Percentiles rank a stretch among this genome's conserved stretches.
phyloP scores from a whole-genome alignment of 768 basidiomycete genomes.

The Xerocomus spinulosus region DNA sequence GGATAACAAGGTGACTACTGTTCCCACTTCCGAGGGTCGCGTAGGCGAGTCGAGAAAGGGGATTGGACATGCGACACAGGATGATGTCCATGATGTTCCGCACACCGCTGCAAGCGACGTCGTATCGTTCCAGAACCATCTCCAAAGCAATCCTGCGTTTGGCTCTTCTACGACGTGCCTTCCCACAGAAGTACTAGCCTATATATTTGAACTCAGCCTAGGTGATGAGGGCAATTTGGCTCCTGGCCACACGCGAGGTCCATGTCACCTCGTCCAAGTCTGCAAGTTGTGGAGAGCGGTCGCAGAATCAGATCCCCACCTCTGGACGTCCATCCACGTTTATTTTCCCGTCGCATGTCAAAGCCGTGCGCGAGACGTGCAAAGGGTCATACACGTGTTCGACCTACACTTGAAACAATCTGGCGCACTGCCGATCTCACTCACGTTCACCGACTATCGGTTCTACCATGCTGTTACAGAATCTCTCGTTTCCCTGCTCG shows the following conservation, averaged over 20 bases:
- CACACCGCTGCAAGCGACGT: background rate
- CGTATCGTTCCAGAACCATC: background rate
- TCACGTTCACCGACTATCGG: constrained; percentile 20
- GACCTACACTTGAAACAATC: constrained; percentile 16
- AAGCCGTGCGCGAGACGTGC: constrained; percentile 1
- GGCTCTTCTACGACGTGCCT: constrained; percentile 7
- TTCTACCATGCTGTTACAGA: constrained; percentile 1
- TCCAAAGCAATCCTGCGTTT: background rate
- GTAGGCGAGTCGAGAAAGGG: background rate
- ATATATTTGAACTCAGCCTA: constrained; percentile 11
- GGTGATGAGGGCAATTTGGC: background rate
- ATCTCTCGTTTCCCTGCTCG: constrained; percentile 9
- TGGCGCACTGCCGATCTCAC: constrained; percentile 9
- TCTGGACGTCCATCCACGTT: constrained; percentile 23
- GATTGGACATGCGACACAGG: background rate
- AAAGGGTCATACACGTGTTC: background rate
- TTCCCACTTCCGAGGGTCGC: background rate
- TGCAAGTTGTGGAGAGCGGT: constrained; percentile 20
- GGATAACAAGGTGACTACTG: background rate
- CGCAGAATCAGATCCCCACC: constrained; percentile 7
- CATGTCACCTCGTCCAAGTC: constrained; percentile 14
- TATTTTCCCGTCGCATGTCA: constrained; percentile 1
- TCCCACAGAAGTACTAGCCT: constrained; percentile 34
- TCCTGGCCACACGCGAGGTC: background rate
- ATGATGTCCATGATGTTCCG: background rate